Evolutionary conservation across 2,329 filamentous ascomycete genomes (phyloP).

Genomic region (Plectosphaerella sp.): DNA sequence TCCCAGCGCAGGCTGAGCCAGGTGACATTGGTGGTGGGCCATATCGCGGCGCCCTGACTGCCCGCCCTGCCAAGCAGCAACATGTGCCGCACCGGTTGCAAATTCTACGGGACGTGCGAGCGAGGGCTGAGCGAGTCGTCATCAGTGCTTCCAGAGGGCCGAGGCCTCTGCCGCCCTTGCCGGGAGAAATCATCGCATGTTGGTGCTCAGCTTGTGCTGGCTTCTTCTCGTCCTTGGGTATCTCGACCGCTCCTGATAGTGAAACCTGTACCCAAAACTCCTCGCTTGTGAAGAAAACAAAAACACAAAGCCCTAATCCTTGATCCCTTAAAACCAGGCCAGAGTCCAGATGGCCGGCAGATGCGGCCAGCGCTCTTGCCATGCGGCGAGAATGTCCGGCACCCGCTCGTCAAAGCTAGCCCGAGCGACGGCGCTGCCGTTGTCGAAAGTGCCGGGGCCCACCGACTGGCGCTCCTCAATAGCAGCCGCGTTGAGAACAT

Average conservation of each 20-base stretch:
- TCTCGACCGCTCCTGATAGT: too few species aligned
- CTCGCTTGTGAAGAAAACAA: neutral
- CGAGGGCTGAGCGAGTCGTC: too few species aligned
- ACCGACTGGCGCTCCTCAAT: constrained; percentile 67
- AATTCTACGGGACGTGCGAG: too few species aligned
- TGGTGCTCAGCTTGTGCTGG: too few species aligned
- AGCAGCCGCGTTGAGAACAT: constrained; percentile 77
- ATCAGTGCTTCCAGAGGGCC: too few species aligned
- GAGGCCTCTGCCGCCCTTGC: too few species aligned
- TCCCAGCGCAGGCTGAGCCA: neutral
- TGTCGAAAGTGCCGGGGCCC: constrained; percentile 64
- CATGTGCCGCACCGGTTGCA: too few species aligned
- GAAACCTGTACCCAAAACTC: neutral
- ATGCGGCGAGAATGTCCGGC: constrained; percentile 83
- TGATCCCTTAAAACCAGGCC: constrained; percentile 72
- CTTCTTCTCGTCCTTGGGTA: too few species aligned
- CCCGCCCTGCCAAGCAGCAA: too few species aligned
- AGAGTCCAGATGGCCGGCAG: constrained; percentile 90
- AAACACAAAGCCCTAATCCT: neutral
- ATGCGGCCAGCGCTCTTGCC: constrained; percentile 94
- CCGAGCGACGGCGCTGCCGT: constrained; percentile 61
- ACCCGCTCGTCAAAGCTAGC: constrained; percentile 87
- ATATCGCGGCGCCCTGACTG: too few species aligned
- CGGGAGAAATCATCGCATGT: too few species aligned
- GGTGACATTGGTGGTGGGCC: too few species aligned